Conservation (phyloP, 352 stramenopile genomes). For the Globisporangium uncinulatum region DNA sequence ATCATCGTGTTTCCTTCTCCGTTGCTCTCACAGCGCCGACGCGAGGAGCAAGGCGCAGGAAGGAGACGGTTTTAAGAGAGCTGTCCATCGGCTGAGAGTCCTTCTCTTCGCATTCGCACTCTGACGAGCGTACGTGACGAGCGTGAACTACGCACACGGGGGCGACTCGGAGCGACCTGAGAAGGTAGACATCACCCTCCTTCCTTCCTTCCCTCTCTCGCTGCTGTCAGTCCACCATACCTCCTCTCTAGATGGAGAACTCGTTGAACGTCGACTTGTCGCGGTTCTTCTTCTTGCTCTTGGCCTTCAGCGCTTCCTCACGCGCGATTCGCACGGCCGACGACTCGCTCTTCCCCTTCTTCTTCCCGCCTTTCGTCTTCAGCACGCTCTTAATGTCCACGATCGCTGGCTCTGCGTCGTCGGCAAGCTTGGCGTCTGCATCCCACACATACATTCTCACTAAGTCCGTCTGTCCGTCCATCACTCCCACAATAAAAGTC, state of each 20-base stretch:
- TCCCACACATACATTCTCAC: too few species aligned
- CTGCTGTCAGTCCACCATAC: background rate
- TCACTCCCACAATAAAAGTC: background rate
- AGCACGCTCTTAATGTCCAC: constrained; percentile 74
- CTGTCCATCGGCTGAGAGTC: too few species aligned
- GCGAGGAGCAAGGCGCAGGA: too few species aligned
- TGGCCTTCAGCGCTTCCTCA: constrained; percentile 62
- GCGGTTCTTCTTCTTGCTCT: constrained; percentile 66
- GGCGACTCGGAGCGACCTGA: too few species aligned
- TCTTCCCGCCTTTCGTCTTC: constrained; percentile 60
- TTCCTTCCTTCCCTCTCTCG: background rate
- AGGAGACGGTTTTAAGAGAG: too few species aligned
- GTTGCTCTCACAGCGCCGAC: too few species aligned
- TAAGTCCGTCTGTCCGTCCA: background rate
- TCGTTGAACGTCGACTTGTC: constrained; percentile 80
- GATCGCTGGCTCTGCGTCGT: constrained; percentile 22
- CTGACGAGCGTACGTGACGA: too few species aligned
- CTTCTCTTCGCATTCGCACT: too few species aligned
- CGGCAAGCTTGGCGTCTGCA: constrained; percentile 19
- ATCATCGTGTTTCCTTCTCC: too few species aligned
- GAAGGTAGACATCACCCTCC: background rate
- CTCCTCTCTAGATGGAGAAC: constrained; percentile 58
- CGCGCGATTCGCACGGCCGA: constrained; percentile 59
- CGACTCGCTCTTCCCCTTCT: constrained; percentile 61
- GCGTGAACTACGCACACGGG: too few species aligned